A percentile compares a stretch with the other conserved stretches of the same genome.
Conservation (phyloP, 345 rosid genomes). For the Murraya koenigii region DNA sequence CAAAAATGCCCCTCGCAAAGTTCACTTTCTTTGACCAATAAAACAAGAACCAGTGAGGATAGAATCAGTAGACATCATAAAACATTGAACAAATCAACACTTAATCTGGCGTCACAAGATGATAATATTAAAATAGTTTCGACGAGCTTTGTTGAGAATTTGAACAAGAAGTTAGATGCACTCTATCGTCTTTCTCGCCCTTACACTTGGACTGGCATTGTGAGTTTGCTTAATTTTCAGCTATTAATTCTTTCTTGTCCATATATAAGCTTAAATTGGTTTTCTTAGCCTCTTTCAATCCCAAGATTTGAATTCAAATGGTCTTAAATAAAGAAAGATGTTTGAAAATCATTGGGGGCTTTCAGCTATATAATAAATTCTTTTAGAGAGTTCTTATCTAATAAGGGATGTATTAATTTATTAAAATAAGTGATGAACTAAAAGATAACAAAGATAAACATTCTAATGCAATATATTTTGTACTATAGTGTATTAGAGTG, state of each 20-base stretch:
- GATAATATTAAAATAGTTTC: neutral
- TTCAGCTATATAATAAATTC: no score
- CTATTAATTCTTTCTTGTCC: no score
- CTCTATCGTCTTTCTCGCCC: conserved; percentile 29
- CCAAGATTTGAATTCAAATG: no score
- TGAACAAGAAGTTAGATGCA: neutral
- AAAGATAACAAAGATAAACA: no score
- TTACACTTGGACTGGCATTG: conserved; percentile 28
- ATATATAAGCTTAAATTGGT: no score
- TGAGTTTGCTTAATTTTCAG: conserved; percentile 12
- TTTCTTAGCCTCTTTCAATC: neutral
- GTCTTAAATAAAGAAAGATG: no score
- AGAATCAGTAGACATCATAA: neutral
- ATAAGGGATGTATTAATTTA: no score
- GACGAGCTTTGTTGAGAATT: neutral
- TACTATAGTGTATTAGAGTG: rapidly evolving
- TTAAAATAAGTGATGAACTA: no score
- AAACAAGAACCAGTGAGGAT: no score
- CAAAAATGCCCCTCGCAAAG: neutral
- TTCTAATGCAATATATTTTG: no score
- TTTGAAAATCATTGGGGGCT: no score
- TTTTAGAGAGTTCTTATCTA: no score
- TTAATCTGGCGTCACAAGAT: neutral
- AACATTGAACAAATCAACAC: neutral
- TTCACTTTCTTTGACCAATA: neutral